phyloP scores from a whole-genome alignment of 192 early-diverging fungal species.

The Backusella circina region DNA sequence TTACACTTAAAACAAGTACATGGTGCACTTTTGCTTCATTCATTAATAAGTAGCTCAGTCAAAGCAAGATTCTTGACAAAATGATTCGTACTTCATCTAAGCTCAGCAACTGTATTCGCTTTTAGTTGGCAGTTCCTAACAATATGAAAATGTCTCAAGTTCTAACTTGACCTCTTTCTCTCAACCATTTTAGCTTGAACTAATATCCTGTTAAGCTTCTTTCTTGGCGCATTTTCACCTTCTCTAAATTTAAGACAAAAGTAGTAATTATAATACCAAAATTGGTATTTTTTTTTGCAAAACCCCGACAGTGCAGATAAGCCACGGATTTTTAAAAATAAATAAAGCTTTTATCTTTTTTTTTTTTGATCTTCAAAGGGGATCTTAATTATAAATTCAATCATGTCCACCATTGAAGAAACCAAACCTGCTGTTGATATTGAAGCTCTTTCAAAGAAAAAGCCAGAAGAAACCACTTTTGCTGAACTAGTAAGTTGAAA shows the following conservation, averaged over 20 bases:
- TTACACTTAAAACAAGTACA: no score
- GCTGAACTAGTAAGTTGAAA: slow-evolving; percentile 28
- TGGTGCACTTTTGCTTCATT: no score
- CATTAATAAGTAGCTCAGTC: no score
- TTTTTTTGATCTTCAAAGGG: neutral
- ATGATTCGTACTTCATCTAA: neutral
- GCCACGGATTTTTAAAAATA: neutral
- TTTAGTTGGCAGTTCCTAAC: neutral
- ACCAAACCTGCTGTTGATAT: slow-evolving; percentile 11
- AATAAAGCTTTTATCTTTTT: neutral
- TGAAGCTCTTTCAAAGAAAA: slow-evolving; percentile 21
- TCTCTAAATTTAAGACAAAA: neutral
- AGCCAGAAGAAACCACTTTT: slow-evolving; percentile 26
- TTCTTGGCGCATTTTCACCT: neutral
- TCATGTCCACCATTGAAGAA: neutral
- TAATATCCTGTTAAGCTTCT: neutral
- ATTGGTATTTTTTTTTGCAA: neutral
- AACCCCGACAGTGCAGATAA: no score
- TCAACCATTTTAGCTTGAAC: neutral
- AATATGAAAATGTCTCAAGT: neutral
- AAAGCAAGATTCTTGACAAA: neutral
- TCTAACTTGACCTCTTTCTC: neutral
- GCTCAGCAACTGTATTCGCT: neutral
- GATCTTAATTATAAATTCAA: neutral
- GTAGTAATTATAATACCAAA: neutral